Conservation (phyloP, 208 protist genomes). For the Blastocrithidia nonstop region DNA sequence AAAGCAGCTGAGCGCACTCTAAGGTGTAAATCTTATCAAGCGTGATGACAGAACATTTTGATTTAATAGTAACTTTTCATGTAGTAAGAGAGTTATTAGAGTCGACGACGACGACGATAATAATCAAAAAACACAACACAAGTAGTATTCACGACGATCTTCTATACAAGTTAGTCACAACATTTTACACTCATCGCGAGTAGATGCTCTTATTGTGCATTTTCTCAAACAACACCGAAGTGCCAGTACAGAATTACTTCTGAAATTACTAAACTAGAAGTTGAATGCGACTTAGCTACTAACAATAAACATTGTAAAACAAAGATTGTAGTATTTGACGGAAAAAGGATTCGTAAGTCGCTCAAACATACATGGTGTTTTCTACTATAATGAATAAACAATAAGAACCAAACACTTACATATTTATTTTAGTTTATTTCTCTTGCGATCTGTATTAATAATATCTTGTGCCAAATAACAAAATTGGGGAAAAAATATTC, state of each 20-base stretch:
- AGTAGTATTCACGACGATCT: too few species aligned
- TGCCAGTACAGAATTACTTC: slow-evolving; percentile 38
- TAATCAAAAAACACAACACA: slow-evolving; percentile 1
- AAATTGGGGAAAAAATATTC: too few species aligned
- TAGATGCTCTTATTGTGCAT: slow-evolving; percentile 53
- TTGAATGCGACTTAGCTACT: slow-evolving; percentile 18
- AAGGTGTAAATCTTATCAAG: slow-evolving; percentile 11
- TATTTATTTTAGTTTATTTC: too few species aligned
- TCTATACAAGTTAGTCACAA: too few species aligned
- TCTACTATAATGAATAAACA: too few species aligned
- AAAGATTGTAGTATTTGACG: slow-evolving; percentile 37
- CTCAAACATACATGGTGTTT: too few species aligned
- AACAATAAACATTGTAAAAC: slow-evolving; percentile 35
- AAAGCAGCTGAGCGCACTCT: slow-evolving; percentile 21
- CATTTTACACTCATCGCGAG: too few species aligned
- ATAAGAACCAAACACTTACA: slow-evolving; percentile 5
- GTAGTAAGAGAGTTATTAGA: slow-evolving; percentile 12
- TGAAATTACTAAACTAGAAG: slow-evolving; percentile 9
- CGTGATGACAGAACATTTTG: slow-evolving; percentile 8
- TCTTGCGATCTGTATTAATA: too few species aligned
- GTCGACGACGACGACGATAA: slow-evolving; percentile 8
- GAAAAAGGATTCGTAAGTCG: slow-evolving; percentile 45
- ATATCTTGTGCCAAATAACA: too few species aligned
- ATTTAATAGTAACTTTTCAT: slow-evolving; percentile 25
- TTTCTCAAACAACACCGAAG: slow-evolving; percentile 41